Base-by-base conservation (phyloP, 1,139 yeast genomes). In the Saccharomyces hybrid region DNA sequence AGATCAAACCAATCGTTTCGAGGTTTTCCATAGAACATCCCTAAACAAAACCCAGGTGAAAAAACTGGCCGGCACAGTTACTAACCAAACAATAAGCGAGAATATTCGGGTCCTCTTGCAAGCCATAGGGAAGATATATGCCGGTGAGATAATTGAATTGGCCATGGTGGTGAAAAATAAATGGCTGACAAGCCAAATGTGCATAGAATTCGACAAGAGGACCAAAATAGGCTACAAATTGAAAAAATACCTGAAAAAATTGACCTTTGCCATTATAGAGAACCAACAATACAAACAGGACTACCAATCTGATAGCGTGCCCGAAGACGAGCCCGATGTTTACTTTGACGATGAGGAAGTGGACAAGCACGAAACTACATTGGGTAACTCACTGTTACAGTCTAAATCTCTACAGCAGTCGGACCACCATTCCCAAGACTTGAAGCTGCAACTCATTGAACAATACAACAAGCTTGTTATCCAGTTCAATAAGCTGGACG, bases 1-100 rank as follows among this genome's bases (percentile, higher is more conserved):
- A n/a, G 88, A 84, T 44, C 97, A 93, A 67, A 85, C 88, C 85
- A 84, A 84, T 58, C 73, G 96, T 52, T 91, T 90, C 70, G 97
- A 90, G 67, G 88, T 88, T 11, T 90, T 84, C 68, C 78, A 96
- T 61, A 77, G 98, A 61, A 86, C 95, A 55, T 86, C 89, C 38
- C 74, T 93, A 52, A 89, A 87, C 64, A 83, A 86, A 59, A 80
- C 84, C 1, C 89, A 90, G 2, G 88, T 91, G 12, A 88, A 88
- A 68, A 88, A 86, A 64, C 75, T 90, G 24, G 91, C 96, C 14
- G 86, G 86, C 62, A 81, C 86, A 12, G 87, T 87, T 0, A 74
- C 88, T 51, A 90, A 90, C 26, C 96, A 90, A 67, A 83, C 86
- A 49, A 82, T 90, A n/a, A 85, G 95, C 1, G 89, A 82, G 56